Percentiles rank a stretch among this genome's conserved stretches.
Evolutionary conservation across 2,329 filamentous ascomycete genomes (phyloP).

Genomic region (Graphiopsis chlorocephala): DNA sequence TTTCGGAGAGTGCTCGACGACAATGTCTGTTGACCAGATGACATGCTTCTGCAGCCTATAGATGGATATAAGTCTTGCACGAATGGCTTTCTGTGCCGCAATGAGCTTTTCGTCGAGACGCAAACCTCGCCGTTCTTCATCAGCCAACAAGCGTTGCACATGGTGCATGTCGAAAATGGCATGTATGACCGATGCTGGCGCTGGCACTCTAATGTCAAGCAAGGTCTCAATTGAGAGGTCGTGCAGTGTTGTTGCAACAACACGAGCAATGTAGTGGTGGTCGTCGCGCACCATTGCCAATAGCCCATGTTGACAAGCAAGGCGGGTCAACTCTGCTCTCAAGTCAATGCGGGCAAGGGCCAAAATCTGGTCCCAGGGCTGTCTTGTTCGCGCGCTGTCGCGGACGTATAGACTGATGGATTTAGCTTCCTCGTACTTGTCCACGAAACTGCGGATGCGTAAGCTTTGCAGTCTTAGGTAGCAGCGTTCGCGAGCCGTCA

Average conservation of each 20-base stretch:
- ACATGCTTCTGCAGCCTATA: not conserved
- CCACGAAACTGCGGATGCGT: not conserved
- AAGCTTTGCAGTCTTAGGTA: not conserved
- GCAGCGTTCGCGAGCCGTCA: not conserved
- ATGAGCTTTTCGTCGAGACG: not conserved
- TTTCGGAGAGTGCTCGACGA: not conserved
- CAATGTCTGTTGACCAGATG: not conserved
- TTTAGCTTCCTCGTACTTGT: not conserved
- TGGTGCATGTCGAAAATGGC: not conserved
- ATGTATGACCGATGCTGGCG: not conserved
- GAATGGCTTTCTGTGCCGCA: not conserved
- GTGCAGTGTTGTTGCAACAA: not conserved
- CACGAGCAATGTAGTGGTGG: too few relatives aligned
- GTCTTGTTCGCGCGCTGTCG: not conserved
- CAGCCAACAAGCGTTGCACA: not conserved
- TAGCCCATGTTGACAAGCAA: not conserved
- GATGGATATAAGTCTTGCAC: not conserved
- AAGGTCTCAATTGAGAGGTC: not conserved
- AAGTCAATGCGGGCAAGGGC: not conserved
- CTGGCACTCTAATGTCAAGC: not conserved
- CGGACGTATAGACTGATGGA: not conserved
- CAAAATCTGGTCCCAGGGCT: not conserved
- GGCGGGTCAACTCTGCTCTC: not conserved
- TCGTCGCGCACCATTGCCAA: not conserved
- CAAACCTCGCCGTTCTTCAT: not conserved